These are phyloP conservation scores for Dillenia suffruticosa DNA, from an alignment of 164 flowering plant species.

Conservation along the genomic window DNA sequence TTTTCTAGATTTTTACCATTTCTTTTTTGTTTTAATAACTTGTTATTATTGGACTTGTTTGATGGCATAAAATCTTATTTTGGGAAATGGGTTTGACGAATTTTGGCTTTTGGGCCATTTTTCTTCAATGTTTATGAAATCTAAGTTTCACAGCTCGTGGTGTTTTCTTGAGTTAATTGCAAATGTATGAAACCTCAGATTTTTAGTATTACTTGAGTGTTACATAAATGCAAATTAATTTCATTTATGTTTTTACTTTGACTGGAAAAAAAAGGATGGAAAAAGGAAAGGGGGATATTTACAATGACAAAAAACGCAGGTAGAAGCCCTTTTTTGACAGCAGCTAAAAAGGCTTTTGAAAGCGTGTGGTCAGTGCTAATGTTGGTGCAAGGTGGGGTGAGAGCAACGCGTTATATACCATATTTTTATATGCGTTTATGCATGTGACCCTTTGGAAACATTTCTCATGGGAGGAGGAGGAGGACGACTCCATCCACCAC, in stretches of 20 bases:
- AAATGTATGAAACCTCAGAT: background rate
- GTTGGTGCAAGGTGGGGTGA: constrained; percentile 27
- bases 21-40: background rate
- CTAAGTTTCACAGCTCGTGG: too few species aligned
- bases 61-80: background rate
- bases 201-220: background rate
- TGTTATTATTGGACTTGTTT: background rate
- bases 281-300: background rate
- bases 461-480: constrained; percentile 31
- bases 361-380: constrained; percentile 27
- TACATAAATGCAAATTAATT: too few species aligned
- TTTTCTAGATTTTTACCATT: background rate
- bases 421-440: constrained; percentile 17
- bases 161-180: background rate
- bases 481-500: background rate
- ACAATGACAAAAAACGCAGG: constrained; percentile 43
- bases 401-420: constrained; percentile 25
- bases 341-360: constrained; percentile 57
- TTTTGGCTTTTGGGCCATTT: constrained; percentile 5
- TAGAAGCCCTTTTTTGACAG: constrained; percentile 33
- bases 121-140: background rate
- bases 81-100: constrained; percentile 13
- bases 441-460: constrained; percentile 67
- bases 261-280: background rate
- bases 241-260: too few species aligned